Base-by-base conservation (phyloP, 805 yeast genomes). In the Kodamaea lidongshanica region DNA sequence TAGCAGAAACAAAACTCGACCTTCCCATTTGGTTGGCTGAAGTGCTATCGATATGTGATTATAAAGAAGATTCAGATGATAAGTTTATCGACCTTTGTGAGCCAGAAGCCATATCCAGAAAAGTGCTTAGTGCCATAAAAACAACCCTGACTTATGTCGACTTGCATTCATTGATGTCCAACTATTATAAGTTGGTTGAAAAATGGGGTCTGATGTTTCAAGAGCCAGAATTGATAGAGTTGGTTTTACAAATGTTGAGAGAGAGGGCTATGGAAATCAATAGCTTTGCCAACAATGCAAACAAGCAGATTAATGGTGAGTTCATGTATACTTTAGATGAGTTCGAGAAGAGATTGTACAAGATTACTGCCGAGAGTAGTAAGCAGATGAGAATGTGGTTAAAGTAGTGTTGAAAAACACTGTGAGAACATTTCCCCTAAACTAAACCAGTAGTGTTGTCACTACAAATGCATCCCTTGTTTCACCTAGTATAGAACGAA, bases 11-110 rank as follows among this genome's bases (percentile, higher is more conserved):
- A 3, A 77, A 76, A 45, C 46, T 86, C 3, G 88, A 83, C 35
- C 63, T 89, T 14, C 97, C 97, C 0, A 54, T 87, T 16, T 89
- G 97, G 97, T 56, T 89, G 23, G 94, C 95, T 0, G 78, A 78
- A 35, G 71, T 81, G 2, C 58, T 88, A 18, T 95, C 95, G 0
- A 50, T 40, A 25, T 61, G 55, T 40, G 51, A 50, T 18, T 41
- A 53, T 19, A 52, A 45, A 49, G 65, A 56, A 16, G 58, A 50
- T 8, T 52, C 56, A 1, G 58, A 46, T 6, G 61, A 54, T 11
- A 74, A 81, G 4, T 83, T 85, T 43, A 62, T 85, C 5, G 79
- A 74, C 28, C 61, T 87, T 32, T 57, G 74, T 15, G 76, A 73
- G 28, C 97, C 97, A 1, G 82, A 77, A 3, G 74, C 78, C 23